Evolutionary conservation across 441 rosid species (phyloP).

Genomic region (Geranium incanum): DNA sequence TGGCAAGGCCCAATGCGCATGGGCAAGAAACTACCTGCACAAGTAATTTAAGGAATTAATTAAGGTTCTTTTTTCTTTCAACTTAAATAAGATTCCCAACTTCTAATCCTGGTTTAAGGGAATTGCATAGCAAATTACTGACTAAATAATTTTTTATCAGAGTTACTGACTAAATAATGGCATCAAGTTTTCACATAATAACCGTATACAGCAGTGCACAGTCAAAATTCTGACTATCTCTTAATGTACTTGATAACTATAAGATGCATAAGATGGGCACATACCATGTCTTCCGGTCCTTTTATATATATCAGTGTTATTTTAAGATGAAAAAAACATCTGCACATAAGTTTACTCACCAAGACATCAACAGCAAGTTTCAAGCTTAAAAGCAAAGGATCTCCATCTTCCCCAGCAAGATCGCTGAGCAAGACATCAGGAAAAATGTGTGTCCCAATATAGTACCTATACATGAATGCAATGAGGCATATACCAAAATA

Average conservation of each 20-base stretch:
- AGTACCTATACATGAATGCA: slow-evolving; percentile 55
- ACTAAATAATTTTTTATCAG: neutral
- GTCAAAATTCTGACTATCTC: neutral
- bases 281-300: neutral
- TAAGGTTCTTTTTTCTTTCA: neutral
- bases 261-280: neutral
- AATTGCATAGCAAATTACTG: neutral
- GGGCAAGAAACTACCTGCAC: slow-evolving; percentile 93
- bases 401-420: slow-evolving; percentile 86
- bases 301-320: too few relatives aligned
- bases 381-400: slow-evolving; percentile 80
- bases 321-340: neutral
- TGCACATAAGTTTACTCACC: slow-evolving; percentile 42
- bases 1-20: slow-evolving; percentile 90
- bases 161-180: neutral
- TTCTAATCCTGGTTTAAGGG: slow-evolving; percentile 1
- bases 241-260: neutral
- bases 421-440: slow-evolving; percentile 94
- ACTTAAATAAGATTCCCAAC: neutral
- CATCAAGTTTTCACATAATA: neutral
- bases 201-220: neutral
- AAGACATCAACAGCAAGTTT: slow-evolving; percentile 93
- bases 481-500: slow-evolving; percentile 17
- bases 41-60: slow-evolving; percentile 10
- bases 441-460: slow-evolving; percentile 65